Evolutionary conservation across 768 basidiomycete genomes (phyloP), one percentile per base, ranked within the genome.

Genomic region (Megacollybia marginata): DNA sequence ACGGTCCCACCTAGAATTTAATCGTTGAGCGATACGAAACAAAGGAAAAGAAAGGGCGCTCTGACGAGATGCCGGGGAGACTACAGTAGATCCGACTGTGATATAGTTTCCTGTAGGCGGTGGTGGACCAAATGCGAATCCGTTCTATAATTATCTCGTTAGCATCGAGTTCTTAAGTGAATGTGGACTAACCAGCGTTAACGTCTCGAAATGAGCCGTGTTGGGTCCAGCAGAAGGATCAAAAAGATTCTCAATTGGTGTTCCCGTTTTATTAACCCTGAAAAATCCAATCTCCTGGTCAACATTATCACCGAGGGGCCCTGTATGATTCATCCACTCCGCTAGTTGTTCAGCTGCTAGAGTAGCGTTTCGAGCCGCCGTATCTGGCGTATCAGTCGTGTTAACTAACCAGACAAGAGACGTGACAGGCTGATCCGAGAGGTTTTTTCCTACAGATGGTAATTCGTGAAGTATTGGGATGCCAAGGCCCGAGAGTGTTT

Each of bases 151-250:
- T 10, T 18, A 9, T 7, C 16, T 33, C 42, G 13, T 9, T 9
- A 33, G 46, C n/a, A n/a, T n/a, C 33, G 12, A 47, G 33, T 47
- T 4, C 3, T 35, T 13, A 18, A 4, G 20, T 13, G 5, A 47
- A 5, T 47, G 28, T 3, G 23, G 8, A n/a, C 48, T 36, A 56
- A 70, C 69, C 35, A 52, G 44, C 38, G 63, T 50, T 10, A 65
- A 48, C 34, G 66, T 42, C 47, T 70, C 67, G 46, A 50, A 66
- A 54, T 69, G 69, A 5, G 67, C 53, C 31, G 64, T 48, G 18
- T 54, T 58, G 4, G 61, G 57, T 1, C 68, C 66, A 15, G 63
- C 54, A 7, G 67, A 44, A 2, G 68, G 69, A 54, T 70, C 66
- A 11, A 50, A 6, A 8, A 51, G 44, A 12, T 50, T 57, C 18